Evolutionary conservation across 371 early-diverging fungal species (phyloP).

Genomic region (Rhizopus arrhizus): DNA sequence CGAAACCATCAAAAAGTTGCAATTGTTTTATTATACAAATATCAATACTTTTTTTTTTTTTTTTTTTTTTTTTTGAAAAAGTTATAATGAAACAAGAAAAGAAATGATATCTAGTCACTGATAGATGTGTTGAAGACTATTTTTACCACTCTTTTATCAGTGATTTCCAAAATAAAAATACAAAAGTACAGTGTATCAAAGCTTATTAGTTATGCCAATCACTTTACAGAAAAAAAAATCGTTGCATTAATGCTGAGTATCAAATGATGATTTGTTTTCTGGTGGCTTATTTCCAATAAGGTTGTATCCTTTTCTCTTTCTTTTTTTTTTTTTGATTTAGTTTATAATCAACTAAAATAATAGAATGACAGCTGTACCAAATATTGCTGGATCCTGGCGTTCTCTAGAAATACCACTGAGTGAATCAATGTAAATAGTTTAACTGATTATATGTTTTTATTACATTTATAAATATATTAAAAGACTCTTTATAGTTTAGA

Average conservation of each 20-base stretch:
- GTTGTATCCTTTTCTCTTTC: background rate
- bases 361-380: conserved; percentile 37
- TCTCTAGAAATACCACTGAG: conserved; percentile 40
- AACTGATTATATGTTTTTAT: background rate
- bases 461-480: background rate
- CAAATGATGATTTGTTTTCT: background rate
- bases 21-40: too few relatives aligned
- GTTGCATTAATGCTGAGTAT: background rate
- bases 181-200: too few relatives aligned
- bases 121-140: too few relatives aligned
- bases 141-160: too few relatives aligned
- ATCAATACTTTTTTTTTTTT: too few relatives aligned
- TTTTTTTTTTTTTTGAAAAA: too few relatives aligned
- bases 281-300: background rate
- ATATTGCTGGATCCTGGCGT: conserved; percentile 44
- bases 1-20: too few relatives aligned
- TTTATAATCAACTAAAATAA: conserved; percentile 1
- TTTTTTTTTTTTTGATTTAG: conserved; percentile 4
- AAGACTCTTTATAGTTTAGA: conserved; percentile 27
- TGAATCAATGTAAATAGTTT: conserved; percentile 37
- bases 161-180: too few relatives aligned
- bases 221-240: too few relatives aligned
- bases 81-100: too few relatives aligned
- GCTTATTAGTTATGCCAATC: too few relatives aligned
- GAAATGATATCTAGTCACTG: too few relatives aligned